Evolutionary conservation across 2,329 filamentous ascomycete genomes (phyloP), one percentile per base, ranked within the genome.

Genomic region (Triangularia verruculosa): DNA sequence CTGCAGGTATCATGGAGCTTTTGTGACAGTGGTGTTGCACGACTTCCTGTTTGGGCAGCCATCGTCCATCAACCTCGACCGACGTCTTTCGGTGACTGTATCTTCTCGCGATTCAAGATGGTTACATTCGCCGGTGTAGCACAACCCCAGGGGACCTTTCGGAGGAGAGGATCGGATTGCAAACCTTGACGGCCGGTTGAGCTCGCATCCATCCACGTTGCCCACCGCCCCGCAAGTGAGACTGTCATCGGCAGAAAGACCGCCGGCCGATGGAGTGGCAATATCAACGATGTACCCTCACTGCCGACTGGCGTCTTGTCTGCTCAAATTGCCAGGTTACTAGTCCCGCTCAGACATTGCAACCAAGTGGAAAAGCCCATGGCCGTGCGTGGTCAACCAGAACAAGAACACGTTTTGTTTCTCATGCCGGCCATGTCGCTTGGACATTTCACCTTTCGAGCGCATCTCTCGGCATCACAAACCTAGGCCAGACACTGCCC

Each of bases 321-420:
- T 47, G n/a, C 22, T 54, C 51, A 25, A 54, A 54, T 54, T 54
- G 27, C 51, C 51, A 54, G 51, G 51, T 54, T 54, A 27, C 51
- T 54, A 27, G 51, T 20, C 4, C 27, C 34, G 15, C 34, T 15
- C 15, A n/a, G 34, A 39, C 34, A 39, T 15, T 39, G 34, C 34
- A n/a, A 39, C 13, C 34, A 39, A 39, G 34, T 39, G 34, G 34
- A 39, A 47, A 20, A 17, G n/a, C n/a, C 39, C 39, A 47, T 9
- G 39, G 13, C 39, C 39, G 39, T 47, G 39, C 39, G 39, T 47
- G n/a, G n/a, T 47, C 39, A 47, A 20, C 39, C 39, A 47, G 39
- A 47, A 47, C 39, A n/a, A n/a, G n/a, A n/a, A n/a, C 39, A 20
- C n/a, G 39, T 47, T 47, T 47, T 47, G 39, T 47, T 47, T 47